Evolutionary conservation across 768 basidiomycete species (phyloP), one percentile per base, ranked within the genome.

Genomic region (Rhodotorula toruloides): DNA sequence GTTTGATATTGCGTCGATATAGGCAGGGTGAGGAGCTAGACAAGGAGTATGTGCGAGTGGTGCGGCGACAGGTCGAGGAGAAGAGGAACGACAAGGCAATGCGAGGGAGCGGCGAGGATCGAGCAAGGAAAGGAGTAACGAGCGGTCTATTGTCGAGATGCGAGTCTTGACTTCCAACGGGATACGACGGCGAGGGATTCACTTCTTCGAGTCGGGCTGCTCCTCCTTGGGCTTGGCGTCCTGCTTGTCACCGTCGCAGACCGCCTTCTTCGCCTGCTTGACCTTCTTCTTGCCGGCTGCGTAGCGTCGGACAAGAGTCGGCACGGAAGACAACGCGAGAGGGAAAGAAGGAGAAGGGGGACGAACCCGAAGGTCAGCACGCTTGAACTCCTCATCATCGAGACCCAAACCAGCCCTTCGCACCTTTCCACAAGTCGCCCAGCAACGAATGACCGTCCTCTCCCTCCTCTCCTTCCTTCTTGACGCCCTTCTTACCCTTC

Each of bases 381-480:
- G n/a, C n/a, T 16, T 1, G 12, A 31, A 31, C 29, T 39, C 31
- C 22, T 27, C 49, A 36, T 48, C 17, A 34, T 58, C 25, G 29
- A 17, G 43, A 42, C 7, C 56, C 52, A 19, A 71, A 54, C 54
- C 56, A 65, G 21, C 52, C 16, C 32, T 50, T 52, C 58, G 66
- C 58, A 67, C 70, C 70, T 67, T 71, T 61, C 70, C 70, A 71
- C 34, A 67, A 29, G 39, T 64, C 62, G 10, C 55, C 59, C 16
- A 71, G 36, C 4, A 53, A 8, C 44, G 59, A 53, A 32, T 61
- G 55, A 22, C 65, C 57, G 6, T 63, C 58, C 34, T 39, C 48
- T 13, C 27, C n/a, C 25, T 46, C 31, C 40, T 37, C 31, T 22
- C 29, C 25, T 4, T 29, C 52, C 25, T 59, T 17, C 55, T 32